Percentiles rank a stretch among this genome's conserved stretches.
phyloP scores from a whole-genome alignment of 2,329 filamentous ascomycete species.

The Trichoderma asperellum region DNA sequence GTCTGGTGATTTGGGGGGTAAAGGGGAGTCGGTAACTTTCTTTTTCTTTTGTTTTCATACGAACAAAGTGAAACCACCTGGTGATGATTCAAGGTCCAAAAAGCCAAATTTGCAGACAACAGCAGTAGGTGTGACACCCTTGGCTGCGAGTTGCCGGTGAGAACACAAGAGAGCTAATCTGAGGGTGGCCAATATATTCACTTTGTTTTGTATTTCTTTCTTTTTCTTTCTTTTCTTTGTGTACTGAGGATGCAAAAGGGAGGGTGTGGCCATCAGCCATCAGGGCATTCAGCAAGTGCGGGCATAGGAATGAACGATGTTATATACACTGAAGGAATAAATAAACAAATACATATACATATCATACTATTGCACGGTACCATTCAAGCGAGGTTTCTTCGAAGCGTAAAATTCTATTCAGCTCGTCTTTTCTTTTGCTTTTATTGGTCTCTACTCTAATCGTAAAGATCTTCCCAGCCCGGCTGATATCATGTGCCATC shows the following conservation, averaged over 20 bases:
- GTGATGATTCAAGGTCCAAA: slow-evolving; percentile 59
- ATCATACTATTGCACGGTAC: not conserved
- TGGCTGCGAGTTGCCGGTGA: slow-evolving; percentile 52
- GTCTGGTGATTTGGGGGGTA: slow-evolving; percentile 23
- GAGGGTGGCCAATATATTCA: slow-evolving; percentile 45
- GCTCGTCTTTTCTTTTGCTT: slow-evolving; percentile 26
- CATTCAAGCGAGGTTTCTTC: not conserved
- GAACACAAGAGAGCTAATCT: slow-evolving; percentile 62
- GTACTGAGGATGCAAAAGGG: not conserved
- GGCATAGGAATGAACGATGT: not conserved
- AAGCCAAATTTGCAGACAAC: slow-evolving; percentile 63
- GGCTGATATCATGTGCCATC: slow-evolving; percentile 11
- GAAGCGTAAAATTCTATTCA: slow-evolving; percentile 24
- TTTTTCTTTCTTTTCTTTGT: not conserved
- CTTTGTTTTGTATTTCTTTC: not conserved
- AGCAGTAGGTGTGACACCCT: slow-evolving; percentile 35
- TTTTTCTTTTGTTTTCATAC: not conserved
- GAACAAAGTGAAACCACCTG: slow-evolving; percentile 39
- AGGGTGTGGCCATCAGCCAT: not conserved
- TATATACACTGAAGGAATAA: not conserved
- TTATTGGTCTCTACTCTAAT: slow-evolving; percentile 32
- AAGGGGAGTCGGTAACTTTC: slow-evolving; percentile 19
- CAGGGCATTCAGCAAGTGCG: not conserved
- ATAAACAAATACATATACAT: not conserved
- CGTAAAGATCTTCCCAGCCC: slow-evolving; percentile 27